phyloP scores from a whole-genome alignment of 192 early-diverging fungal genomes.

The Entomortierella lignicola region DNA sequence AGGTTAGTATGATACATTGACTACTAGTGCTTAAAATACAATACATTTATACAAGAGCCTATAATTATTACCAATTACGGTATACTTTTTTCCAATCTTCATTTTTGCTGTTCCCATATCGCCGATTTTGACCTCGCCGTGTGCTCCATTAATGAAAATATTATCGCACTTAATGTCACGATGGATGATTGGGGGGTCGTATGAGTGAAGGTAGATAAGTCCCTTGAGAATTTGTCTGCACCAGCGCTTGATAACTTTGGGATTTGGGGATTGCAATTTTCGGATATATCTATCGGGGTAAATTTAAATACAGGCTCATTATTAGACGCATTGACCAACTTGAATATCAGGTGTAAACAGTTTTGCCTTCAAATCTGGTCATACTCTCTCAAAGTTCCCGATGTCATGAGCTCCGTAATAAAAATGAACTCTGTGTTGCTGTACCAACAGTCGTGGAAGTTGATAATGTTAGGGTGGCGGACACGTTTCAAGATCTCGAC shows the following conservation, averaged over 20 bases:
- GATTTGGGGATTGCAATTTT: slow-evolving; percentile 75
- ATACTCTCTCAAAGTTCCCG: slow-evolving; percentile 83
- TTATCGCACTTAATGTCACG: slow-evolving; percentile 89
- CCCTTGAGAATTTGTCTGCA: slow-evolving; percentile 83
- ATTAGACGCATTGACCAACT: not conserved
- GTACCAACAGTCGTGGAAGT: slow-evolving; percentile 83
- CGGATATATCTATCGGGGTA: slow-evolving; percentile 68
- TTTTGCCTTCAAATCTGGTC: slow-evolving; percentile 1
- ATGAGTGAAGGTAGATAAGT: slow-evolving; percentile 79
- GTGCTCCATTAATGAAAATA: slow-evolving; percentile 87
- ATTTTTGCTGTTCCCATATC: slow-evolving; percentile 90
- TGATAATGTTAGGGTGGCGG: slow-evolving; percentile 86
- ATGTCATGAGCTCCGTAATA: slow-evolving; percentile 88
- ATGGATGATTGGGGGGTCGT: slow-evolving; percentile 84
- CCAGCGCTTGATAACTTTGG: slow-evolving; percentile 86
- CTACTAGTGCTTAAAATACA: too few species aligned
- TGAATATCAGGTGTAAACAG: too few species aligned
- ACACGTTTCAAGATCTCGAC: slow-evolving; percentile 84
- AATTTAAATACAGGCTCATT: not conserved
- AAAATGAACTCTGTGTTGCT: slow-evolving; percentile 80
- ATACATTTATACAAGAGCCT: too few species aligned
- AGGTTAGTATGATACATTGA: too few species aligned
- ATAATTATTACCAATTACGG: slow-evolving; percentile 73
- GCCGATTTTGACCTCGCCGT: slow-evolving; percentile 87
- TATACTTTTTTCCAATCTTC: slow-evolving; percentile 88